phyloP scores from a whole-genome alignment of 805 yeast genomes.

The Suhomyces sp. region DNA sequence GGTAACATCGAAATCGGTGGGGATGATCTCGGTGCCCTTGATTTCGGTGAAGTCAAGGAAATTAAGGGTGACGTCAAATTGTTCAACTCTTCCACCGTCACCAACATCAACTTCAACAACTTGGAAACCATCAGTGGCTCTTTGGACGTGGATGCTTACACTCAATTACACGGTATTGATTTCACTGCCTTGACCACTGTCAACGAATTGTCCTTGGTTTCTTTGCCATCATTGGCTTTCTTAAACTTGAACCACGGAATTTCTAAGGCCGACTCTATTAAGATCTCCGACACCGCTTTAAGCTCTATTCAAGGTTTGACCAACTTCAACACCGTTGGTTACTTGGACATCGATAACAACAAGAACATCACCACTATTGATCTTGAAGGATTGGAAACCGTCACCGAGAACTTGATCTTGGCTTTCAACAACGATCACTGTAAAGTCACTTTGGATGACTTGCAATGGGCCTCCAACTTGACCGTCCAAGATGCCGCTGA shows the following conservation, averaged over 20 bases:
- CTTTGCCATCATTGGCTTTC: slow-evolving; percentile 41
- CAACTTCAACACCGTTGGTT: slow-evolving; percentile 29
- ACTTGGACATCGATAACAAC: slow-evolving; percentile 42
- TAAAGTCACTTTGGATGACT: slow-evolving; percentile 30
- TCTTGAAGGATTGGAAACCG: slow-evolving; percentile 30
- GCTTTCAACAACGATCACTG: slow-evolving; percentile 41
- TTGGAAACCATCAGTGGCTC: slow-evolving; percentile 36
- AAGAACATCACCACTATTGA: slow-evolving; percentile 39
- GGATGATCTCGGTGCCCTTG: slow-evolving; percentile 18
- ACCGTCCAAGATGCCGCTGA: slow-evolving; percentile 40
- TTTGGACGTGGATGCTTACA: slow-evolving; percentile 33
- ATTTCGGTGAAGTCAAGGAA: slow-evolving; percentile 19
- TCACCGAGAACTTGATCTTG: slow-evolving; percentile 34
- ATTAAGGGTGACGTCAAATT: slow-evolving; percentile 28
- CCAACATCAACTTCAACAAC: slow-evolving; percentile 27
- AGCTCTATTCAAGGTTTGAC: slow-evolving; percentile 32
- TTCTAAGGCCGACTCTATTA: slow-evolving; percentile 30
- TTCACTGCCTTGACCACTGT: slow-evolving; percentile 29
- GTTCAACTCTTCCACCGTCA: slow-evolving; percentile 39
- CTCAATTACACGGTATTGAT: slow-evolving; percentile 39
- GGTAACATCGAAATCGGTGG: slow-evolving; percentile 38
- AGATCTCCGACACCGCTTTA: slow-evolving; percentile 43
- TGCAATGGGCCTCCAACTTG: slow-evolving; percentile 43
- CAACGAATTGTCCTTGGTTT: slow-evolving; percentile 31
- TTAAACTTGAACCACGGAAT: slow-evolving; percentile 37